phyloP scores from a whole-genome alignment of 768 basidiomycete genomes.

The Mycena haematopus region DNA sequence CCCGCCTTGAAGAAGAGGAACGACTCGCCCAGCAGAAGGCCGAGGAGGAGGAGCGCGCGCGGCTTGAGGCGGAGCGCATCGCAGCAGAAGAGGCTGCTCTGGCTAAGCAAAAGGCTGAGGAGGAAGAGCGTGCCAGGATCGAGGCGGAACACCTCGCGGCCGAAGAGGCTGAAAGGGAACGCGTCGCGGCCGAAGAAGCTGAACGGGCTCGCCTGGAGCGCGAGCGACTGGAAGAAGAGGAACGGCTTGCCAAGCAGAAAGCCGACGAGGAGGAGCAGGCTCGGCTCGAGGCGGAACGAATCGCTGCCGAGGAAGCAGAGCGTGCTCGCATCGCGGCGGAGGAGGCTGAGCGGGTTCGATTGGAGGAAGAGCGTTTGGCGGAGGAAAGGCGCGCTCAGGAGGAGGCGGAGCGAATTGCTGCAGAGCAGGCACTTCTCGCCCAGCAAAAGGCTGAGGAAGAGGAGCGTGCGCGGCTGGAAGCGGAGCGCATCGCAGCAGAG shows the following conservation, averaged over 20 bases:
- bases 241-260: conserved; percentile 1
- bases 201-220: conserved; percentile 1
- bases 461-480: neutral
- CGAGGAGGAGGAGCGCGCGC: conserved; percentile 3
- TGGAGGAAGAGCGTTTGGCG: conserved; percentile 8
- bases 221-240: neutral
- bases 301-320: conserved; percentile 10
- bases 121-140: neutral
- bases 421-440: neutral
- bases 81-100: neutral
- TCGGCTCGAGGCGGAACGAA: conserved; percentile 2
- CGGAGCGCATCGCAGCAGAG: neutral
- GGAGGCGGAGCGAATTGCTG: neutral
- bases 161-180: conserved; percentile 11
- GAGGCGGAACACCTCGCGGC: conserved; percentile 4
- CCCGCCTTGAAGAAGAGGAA: neutral
- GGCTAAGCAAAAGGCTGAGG: neutral
- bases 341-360: neutral
- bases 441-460: neutral
- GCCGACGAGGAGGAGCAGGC: conserved; percentile 7
- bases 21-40: conserved; percentile 6
- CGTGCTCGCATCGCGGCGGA: conserved; percentile 9
- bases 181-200: neutral
- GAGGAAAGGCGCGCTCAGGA: neutral
- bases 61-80: neutral